These are phyloP conservation scores for Elaphomyces granulatus DNA, from an alignment of 495 filamentous ascomycete genomes.

Conservation along the genomic window DNA sequence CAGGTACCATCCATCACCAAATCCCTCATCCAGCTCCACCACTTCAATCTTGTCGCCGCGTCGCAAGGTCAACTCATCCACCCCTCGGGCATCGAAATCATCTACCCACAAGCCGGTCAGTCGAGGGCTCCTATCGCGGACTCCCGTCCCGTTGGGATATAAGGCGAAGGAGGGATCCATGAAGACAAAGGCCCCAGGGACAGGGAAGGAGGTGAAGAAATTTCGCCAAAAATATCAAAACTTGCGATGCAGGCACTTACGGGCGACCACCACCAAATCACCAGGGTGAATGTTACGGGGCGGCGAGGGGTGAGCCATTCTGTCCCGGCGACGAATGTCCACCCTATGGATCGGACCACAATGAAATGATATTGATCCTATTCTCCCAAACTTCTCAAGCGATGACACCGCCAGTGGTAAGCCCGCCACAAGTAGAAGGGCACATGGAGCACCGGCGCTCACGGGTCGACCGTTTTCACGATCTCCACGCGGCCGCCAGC, in stretches of 20 bases:
- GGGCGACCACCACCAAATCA: slow-evolving; percentile 59
- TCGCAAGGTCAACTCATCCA: slow-evolving; percentile 77
- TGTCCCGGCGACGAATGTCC: no score
- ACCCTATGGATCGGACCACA: no score
- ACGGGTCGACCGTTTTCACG: no score
- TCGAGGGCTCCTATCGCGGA: slow-evolving; percentile 5
- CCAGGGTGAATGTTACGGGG: slow-evolving; percentile 41
- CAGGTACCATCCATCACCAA: slow-evolving; percentile 95
- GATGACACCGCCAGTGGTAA: no score
- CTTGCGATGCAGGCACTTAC: slow-evolving; percentile 37
- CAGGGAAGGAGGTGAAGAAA: no score
- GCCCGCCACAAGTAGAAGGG: no score
- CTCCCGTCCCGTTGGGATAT: no score
- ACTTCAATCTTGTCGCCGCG: slow-evolving; percentile 86
- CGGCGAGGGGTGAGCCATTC: slow-evolving; percentile 27
- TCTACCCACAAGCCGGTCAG: slow-evolving; percentile 30
- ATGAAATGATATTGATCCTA: no score
- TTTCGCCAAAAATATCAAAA: not conserved
- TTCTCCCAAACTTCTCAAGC: no score
- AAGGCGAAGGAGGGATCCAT: no score
- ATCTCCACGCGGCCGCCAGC: no score
- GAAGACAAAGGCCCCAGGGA: slow-evolving; percentile 9
- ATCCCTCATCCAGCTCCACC: slow-evolving; percentile 91
- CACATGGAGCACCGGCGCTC: no score
- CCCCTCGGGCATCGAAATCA: slow-evolving; percentile 78